These are phyloP conservation scores for Fusarium sp. DNA, from an alignment of 2,329 filamentous ascomycete species.

Conservation along the genomic window DNA sequence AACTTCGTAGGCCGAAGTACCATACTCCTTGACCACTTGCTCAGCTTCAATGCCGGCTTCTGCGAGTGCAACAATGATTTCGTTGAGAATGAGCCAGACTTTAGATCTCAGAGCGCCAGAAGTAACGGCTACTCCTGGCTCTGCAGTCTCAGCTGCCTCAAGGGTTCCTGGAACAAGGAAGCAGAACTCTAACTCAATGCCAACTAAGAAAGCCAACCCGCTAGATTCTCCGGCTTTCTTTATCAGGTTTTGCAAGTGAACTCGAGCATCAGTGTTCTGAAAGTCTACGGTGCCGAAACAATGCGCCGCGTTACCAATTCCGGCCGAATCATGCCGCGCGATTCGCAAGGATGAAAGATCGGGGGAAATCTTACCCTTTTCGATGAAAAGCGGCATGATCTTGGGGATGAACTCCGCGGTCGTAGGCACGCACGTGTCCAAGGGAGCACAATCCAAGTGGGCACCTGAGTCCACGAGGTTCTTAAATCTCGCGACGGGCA, in stretches of 20 bases:
- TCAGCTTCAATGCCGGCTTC: neutral
- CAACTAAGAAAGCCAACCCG: neutral
- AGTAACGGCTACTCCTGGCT: neutral
- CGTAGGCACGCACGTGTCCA: conserved; percentile 7
- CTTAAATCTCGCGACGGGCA: neutral
- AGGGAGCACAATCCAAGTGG: neutral
- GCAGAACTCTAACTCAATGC: conserved; percentile 16
- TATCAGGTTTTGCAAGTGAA: neutral
- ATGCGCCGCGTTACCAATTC: neutral
- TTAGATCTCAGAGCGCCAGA: neutral
- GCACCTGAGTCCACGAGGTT: neutral
- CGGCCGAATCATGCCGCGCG: neutral
- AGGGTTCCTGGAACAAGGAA: neutral
- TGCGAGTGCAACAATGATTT: neutral
- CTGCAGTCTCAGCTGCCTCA: neutral
- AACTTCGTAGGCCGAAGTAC: conserved; percentile 1
- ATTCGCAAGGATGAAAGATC: neutral
- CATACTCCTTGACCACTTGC: conserved; percentile 11
- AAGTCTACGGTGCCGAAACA: neutral
- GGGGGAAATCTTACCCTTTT: neutral
- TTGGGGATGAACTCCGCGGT: neutral
- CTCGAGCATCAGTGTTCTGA: neutral
- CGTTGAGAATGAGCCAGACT: neutral
- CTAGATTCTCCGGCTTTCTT: neutral
- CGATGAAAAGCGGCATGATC: neutral